Base-by-base conservation (phyloP, 306 rosid species). In the Psophocarpus tetragonolobus region DNA sequence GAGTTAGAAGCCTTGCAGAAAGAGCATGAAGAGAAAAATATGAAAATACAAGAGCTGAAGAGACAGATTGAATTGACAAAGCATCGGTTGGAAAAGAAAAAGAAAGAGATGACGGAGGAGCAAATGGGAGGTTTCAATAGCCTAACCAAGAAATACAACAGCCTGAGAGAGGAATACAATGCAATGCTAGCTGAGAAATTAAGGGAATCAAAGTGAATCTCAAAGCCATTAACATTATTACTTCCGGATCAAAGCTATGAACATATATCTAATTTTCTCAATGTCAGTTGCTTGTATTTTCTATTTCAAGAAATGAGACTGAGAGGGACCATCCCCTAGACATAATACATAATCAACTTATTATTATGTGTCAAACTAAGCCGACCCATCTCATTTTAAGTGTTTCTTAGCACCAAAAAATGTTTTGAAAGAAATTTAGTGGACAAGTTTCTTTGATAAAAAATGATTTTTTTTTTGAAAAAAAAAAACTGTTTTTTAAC, bases 141-240 rank as follows among this genome's bases (percentile, higher is more conserved):
- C 4, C 80, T 83, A 21, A 68, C 58, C 80, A 58, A 84, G 69
- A 82, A 84, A 69, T 90, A 86, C 45, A 84, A 69, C 71, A 48
- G 35, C 30, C 35, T 86, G 4, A 83, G 83, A 83, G 87, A 88
- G 27, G 92, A 88, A 77, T 81, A 86, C 81, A 84, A 86, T 68
- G 78, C 84, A 42, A 18, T 83, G 62, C 51, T 78, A 74, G 75
- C 85, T 73, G 47, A 70, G 24, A 77, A 76, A 62, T 75, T 71
- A 39, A 83, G 35, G 56, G 69, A 73, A 69, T 75, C 78, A 63
- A 53, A 82, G 63, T 84, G 53, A 67, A 41, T 45, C 47, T 60
- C 10, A 26, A 20, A 0, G 2, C 29, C 17, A 6, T 35, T 6
- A 35, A 35, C 27, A 63, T 63, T 63, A 0, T 18, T 36, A 33